Evolutionary conservation across 2,329 filamentous ascomycete species (phyloP), one percentile per base, ranked within the genome.

Genomic region (Xylariaceae sp.): DNA sequence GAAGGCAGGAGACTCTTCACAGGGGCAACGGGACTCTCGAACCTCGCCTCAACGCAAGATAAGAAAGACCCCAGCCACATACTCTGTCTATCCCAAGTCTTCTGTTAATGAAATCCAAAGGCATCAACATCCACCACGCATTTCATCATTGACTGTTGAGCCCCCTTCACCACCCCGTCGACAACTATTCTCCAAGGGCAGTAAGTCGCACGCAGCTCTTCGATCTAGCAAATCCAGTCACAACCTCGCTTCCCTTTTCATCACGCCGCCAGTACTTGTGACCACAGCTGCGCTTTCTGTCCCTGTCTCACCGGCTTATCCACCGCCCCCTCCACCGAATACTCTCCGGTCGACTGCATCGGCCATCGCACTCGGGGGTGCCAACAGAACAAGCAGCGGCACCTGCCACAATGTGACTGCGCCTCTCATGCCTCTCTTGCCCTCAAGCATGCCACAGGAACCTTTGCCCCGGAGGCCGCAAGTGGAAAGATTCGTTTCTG

Each of bases 41-140:
- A 55, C 61, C 9, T 49, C 53, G 16, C 42, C 55, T 13, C 58
- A 58, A 34, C 55, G 47, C 6, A 46, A 52, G 31, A 54, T 51
- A 1, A 60, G 56, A 44, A 58, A 54, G 39, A 52, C 46, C 39
- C 28, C 60, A 2, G 45, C 48, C 16, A 69, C 67, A 3, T 75
- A 75, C 53, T 75, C 74, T 1, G 66, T 74, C 38, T 76, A 75
- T 52, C 74, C 74, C 5, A 75, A 70, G 59, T 57, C 65, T n/a
- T 45, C 59, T 18, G 49, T 55, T 4, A 39, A 34, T 5, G 50
- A 44, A 14, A 22, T 54, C 7, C 50, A 47, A 2, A 60, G 58
- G 31, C 53, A 63, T 6, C 54, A 60, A 2, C 65, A 72, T 7
- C 71, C 72, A 13, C 68, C 71, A 39, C 65, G 68, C 33, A 66